phyloP scores from a whole-genome alignment of 2,329 filamentous ascomycete genomes.

The Aspergillus pseudoviridinutans region DNA sequence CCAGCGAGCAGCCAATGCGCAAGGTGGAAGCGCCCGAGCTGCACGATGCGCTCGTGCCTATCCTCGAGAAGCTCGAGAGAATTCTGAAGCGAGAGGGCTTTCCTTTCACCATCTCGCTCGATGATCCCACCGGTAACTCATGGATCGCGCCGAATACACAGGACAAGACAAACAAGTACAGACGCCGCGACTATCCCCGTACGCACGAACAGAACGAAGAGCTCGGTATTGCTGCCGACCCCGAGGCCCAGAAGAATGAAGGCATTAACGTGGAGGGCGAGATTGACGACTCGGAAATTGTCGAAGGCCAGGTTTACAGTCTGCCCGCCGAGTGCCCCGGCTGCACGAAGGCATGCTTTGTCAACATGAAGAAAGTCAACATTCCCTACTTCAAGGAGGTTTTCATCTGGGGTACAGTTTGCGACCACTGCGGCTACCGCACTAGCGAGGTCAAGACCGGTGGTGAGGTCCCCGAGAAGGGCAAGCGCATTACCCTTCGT shows the following conservation, averaged over 20 bases:
- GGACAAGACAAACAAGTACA: slow-evolving; percentile 81
- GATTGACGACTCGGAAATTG: slow-evolving; percentile 71
- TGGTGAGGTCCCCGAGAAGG: slow-evolving; percentile 81
- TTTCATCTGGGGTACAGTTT: slow-evolving; percentile 90
- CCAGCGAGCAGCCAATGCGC: slow-evolving; percentile 74
- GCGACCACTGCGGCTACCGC: slow-evolving; percentile 86
- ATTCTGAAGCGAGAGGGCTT: slow-evolving; percentile 76
- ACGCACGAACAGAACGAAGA: slow-evolving; percentile 81
- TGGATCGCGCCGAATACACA: slow-evolving; percentile 84
- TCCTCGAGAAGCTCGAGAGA: slow-evolving; percentile 68
- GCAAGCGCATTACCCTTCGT: slow-evolving; percentile 74
- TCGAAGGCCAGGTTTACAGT: slow-evolving; percentile 87
- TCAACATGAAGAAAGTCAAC: slow-evolving; percentile 98
- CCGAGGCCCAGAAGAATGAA: slow-evolving; percentile 31
- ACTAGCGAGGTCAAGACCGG: slow-evolving; percentile 98
- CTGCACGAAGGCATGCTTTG: slow-evolving; percentile 78
- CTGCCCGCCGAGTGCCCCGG: slow-evolving; percentile 91
- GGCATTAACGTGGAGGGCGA: slow-evolving; percentile 47
- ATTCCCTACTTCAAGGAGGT: slow-evolving; percentile 98
- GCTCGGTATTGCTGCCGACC: slow-evolving; percentile 64
- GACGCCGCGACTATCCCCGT: slow-evolving; percentile 76
- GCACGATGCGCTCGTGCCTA: slow-evolving; percentile 69
- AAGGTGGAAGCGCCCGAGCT: slow-evolving; percentile 75
- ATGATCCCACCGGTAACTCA: slow-evolving; percentile 92
- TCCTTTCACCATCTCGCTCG: slow-evolving; percentile 82